phyloP scores from a whole-genome alignment of 2,329 filamentous ascomycete genomes.

The Aulographum hederae region DNA sequence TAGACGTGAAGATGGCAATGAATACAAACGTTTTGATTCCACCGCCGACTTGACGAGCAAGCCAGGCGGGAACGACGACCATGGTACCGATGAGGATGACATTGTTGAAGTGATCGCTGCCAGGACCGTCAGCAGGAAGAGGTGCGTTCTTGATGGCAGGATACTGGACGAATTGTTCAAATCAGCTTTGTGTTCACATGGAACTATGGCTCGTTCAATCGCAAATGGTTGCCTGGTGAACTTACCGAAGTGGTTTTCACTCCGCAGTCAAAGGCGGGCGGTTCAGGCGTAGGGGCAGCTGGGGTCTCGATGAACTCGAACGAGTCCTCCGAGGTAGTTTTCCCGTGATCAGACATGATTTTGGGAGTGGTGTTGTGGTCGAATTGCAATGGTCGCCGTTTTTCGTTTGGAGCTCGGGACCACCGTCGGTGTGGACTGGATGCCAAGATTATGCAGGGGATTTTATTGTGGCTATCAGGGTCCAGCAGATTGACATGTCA shows the following conservation, averaged over 20 bases:
- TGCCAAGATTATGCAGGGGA: too few relatives aligned
- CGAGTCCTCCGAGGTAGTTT: conserved; percentile 26
- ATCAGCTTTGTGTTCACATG: conserved; percentile 11
- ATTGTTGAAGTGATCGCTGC: conserved; percentile 79
- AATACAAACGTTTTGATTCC: conserved; percentile 78
- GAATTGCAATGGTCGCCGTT: too few relatives aligned
- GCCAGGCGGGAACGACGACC: conserved; percentile 53
- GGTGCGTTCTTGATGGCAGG: conserved; percentile 87
- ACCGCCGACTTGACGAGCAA: conserved; percentile 68
- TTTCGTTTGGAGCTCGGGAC: too few relatives aligned
- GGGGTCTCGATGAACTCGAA: conserved; percentile 54
- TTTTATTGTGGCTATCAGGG: too few relatives aligned
- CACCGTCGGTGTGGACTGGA: too few relatives aligned
- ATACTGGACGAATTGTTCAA: conserved; percentile 34
- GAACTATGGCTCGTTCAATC: conserved; percentile 16
- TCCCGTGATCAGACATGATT: conserved; percentile 17
- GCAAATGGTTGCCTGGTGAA: too few relatives aligned
- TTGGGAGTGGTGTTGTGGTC: too few relatives aligned
- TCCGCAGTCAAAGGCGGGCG: conserved; percentile 36
- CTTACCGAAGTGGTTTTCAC: conserved; percentile 41
- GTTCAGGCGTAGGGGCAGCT: conserved; percentile 31
- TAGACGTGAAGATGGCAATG: conserved; percentile 58
- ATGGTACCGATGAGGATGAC: conserved; percentile 53
- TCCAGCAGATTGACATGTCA: too few relatives aligned
- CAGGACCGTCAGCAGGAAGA: conserved; percentile 73